Evolutionary conservation across 306 rosid species (phyloP).

Genomic region (Cicer pinnatifidum): DNA sequence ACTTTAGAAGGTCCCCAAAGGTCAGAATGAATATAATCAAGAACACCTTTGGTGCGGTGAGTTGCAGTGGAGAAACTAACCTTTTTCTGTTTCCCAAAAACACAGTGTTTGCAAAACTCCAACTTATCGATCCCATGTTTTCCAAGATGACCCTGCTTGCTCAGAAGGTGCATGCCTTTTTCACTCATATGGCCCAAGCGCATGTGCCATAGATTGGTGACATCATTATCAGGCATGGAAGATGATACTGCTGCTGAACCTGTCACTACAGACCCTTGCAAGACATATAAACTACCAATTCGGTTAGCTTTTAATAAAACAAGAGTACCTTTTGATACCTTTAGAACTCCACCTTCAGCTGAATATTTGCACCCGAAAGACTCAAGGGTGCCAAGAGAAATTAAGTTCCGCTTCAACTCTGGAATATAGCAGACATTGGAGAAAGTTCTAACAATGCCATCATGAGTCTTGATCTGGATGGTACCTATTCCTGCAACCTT

Average conservation of each 20-base stretch:
- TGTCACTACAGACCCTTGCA: too few species aligned
- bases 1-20: too few species aligned
- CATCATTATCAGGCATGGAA: too few species aligned
- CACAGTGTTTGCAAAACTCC: neutral
- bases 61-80: too few species aligned
- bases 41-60: too few species aligned
- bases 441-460: neutral
- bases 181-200: too few species aligned
- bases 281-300: too few species aligned
- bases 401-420: neutral
- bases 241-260: too few species aligned
- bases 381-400: neutral
- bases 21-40: too few species aligned
- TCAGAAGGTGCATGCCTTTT: neutral
- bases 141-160: neutral
- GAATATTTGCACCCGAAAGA: neutral
- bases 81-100: neutral
- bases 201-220: too few species aligned
- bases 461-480: neutral
- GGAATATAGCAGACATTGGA: neutral
- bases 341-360: slow-evolving; percentile 1
- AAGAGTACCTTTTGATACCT: neutral
- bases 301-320: too few species aligned
- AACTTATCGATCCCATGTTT: neutral
- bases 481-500: neutral